Evolutionary conservation across 2,329 filamentous ascomycete species (phyloP), one percentile per base, ranked within the genome.

Genomic region (Stemphylium beticola): DNA sequence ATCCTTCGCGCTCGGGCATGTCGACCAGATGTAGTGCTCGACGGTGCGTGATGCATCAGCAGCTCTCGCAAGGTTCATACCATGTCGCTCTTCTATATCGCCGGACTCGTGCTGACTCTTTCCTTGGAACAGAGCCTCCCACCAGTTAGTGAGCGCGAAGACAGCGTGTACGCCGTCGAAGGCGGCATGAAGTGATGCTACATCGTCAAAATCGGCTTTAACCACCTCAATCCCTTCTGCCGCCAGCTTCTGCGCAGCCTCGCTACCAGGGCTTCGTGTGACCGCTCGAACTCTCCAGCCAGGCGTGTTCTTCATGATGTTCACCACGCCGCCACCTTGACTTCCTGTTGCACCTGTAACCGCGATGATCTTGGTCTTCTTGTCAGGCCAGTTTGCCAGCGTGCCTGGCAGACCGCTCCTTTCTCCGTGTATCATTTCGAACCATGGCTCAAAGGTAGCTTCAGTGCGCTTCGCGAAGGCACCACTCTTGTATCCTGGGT

Each of bases 371-470:
- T 66, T 67, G 2, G 22, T 34, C 4, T 53, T 55, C n/a, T 37
- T 52, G 11, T 55, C 43, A 17, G 76, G 43, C 56, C 64, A 62
- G 71, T 73, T 12, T 14, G 47, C 40, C 2, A 68, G 14, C 1
- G 78, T 74, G 53, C 76, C 75, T 5, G 75, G 69, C n/a, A 81
- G 66, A 0, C 62, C 68, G 8, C 77, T 80, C 11, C 62, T 55
- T 54, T 81, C 78, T 9, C 76, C 75, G 61, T 82, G 79, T 50
- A 78, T 67, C 58, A 73, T 66, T 40, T 70, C 68, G 53, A 81
- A 81, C 42, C 80, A 65, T 8, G 79, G 79, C 44, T 82, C 80
- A 73, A 78, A 82, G 1, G 82, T 78, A 1, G 76, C 77, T 15
- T 74, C 69, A 1, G 76, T 74, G 4, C 79, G 72, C 63, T 74